Percentiles rank a stretch among this genome's conserved stretches.
Conservation (phyloP, 2,329 filamentous ascomycete genomes). For the Fusarium duplospermum region DNA sequence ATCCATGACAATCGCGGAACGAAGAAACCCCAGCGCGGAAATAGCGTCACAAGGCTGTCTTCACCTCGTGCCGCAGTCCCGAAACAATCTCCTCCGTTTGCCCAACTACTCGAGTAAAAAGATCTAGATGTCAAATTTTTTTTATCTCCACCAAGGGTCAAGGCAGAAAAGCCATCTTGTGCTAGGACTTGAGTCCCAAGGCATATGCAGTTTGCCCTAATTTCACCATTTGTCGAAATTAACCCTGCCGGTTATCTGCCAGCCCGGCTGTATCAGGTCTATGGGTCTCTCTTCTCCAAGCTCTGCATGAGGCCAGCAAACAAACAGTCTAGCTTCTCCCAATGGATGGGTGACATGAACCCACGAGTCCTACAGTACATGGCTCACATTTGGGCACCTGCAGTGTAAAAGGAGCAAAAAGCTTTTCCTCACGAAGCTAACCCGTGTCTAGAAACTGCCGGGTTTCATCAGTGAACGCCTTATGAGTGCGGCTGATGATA, state of each 20-base stretch:
- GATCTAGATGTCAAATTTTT: background rate
- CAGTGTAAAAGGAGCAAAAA: background rate
- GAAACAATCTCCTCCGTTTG: background rate
- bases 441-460: background rate
- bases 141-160: background rate
- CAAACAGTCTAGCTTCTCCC: background rate
- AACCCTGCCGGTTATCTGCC: background rate
- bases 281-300: slow-evolving; percentile 4
- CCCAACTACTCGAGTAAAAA: background rate
- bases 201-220: background rate
- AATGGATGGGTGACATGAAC: background rate
- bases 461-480: slow-evolving; percentile 1
- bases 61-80: background rate
- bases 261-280: slow-evolving; percentile 20
- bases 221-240: background rate
- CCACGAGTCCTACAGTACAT: background rate
- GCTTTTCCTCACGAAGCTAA: background rate
- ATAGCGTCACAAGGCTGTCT: background rate
- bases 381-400: background rate
- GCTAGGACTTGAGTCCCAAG: slow-evolving; percentile 9
- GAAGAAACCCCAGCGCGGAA: background rate
- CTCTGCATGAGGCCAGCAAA: background rate
- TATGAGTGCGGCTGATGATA: background rate
- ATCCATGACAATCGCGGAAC: background rate
- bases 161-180: background rate